These are phyloP conservation scores for Flaveria bidentis DNA, from an alignment of 129 eudicot species.

Conservation along the genomic window DNA sequence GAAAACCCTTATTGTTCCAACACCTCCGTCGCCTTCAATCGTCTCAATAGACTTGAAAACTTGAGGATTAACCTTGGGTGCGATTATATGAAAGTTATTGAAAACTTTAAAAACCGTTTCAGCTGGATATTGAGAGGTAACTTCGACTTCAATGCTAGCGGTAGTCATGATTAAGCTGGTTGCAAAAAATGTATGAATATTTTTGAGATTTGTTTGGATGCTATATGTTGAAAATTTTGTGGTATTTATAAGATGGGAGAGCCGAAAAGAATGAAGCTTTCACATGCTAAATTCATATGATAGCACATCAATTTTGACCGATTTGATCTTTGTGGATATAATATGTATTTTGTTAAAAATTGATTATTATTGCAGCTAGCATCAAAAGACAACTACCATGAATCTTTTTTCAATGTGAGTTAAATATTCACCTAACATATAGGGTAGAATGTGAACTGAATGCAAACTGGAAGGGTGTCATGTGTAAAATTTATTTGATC, in stretches of 20 bases:
- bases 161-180: not conserved
- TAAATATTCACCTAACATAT: too few relatives aligned
- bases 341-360: not conserved
- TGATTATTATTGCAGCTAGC: not conserved
- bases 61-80: constrained; percentile 21
- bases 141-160: not conserved
- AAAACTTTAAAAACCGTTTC: constrained; percentile 18
- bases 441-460: too few relatives aligned
- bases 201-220: not conserved
- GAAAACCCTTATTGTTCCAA: constrained; percentile 19
- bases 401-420: too few relatives aligned
- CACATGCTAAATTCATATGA: too few relatives aligned
- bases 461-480: too few relatives aligned
- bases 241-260: not conserved
- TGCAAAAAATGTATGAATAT: not conserved
- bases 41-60: constrained; percentile 23
- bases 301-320: too few relatives aligned
- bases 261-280: too few relatives aligned
- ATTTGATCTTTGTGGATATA: too few relatives aligned
- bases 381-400: too few relatives aligned
- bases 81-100: constrained; percentile 14
- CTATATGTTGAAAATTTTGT: not conserved
- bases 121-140: constrained; percentile 10
- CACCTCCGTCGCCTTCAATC: constrained; percentile 22
- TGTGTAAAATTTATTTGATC: too few relatives aligned